A percentile compares a stretch with the other conserved stretches of the same genome.
Conservation (phyloP, 495 filamentous ascomycete species). For the Xeromyces bisporus region DNA sequence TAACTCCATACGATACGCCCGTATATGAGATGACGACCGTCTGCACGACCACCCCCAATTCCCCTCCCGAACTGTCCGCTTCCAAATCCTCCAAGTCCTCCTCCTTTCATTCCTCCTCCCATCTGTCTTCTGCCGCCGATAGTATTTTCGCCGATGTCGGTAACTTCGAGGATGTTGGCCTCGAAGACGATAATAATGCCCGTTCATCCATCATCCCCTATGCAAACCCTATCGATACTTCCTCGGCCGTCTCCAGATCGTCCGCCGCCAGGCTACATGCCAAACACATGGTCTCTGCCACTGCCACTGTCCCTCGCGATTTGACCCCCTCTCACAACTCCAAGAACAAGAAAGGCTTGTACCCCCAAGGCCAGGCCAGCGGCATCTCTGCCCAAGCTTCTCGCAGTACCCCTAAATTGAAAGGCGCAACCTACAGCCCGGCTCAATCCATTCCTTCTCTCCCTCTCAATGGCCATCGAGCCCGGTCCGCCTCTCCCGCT, state of each 20-base stretch:
- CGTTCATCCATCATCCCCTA: slow-evolving; percentile 12
- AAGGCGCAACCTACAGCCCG: slow-evolving; percentile 11
- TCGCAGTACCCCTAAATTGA: slow-evolving; percentile 9
- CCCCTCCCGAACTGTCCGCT: slow-evolving; percentile 66
- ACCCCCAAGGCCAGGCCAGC: slow-evolving; percentile 16
- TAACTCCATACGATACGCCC: background rate
- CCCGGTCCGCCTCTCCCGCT: slow-evolving; percentile 26
- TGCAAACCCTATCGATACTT: slow-evolving; percentile 14
- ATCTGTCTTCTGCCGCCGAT: slow-evolving; percentile 45
- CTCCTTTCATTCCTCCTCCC: slow-evolving; percentile 66
- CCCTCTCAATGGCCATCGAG: slow-evolving; percentile 15
- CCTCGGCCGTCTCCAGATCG: slow-evolving; percentile 14
- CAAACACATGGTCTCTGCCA: slow-evolving; percentile 19
- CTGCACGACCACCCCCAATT: slow-evolving; percentile 43
- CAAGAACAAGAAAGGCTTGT: slow-evolving; percentile 30
- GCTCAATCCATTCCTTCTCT: slow-evolving; percentile 7
- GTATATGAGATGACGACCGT: slow-evolving; percentile 43
- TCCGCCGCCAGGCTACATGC: slow-evolving; percentile 16
- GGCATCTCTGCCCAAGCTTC: slow-evolving; percentile 6
- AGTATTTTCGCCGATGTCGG: slow-evolving; percentile 48
- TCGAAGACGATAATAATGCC: slow-evolving; percentile 47
- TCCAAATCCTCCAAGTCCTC: slow-evolving; percentile 85
- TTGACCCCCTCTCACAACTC: slow-evolving; percentile 15
- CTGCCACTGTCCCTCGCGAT: slow-evolving; percentile 14
- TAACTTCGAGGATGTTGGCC: slow-evolving; percentile 87